phyloP scores from a whole-genome alignment of 1,284 basidiomycete genomes.

The Fomitopsis palustris region DNA sequence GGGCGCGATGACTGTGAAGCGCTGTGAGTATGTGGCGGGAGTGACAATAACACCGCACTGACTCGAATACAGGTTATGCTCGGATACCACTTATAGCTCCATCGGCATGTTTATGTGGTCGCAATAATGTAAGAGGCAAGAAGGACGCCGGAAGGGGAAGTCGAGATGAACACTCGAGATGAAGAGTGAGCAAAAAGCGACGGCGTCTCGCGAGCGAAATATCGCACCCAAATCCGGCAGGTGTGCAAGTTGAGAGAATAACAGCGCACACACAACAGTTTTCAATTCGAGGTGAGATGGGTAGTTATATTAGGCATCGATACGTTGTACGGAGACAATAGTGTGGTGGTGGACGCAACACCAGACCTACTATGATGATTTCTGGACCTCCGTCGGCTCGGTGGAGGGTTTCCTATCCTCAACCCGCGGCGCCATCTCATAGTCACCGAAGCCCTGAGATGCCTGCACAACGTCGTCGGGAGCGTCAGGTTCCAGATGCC shows the following conservation, averaged over 20 bases:
- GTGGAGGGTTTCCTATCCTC: conserved; percentile 24
- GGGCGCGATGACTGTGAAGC: neutral
- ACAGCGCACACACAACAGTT: neutral
- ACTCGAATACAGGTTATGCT: neutral
- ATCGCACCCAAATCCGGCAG: too few species aligned
- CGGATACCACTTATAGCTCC: too few species aligned
- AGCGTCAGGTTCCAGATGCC: conserved; percentile 86
- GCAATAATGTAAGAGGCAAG: too few species aligned
- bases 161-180: neutral
- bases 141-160: neutral
- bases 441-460: conserved; percentile 72
- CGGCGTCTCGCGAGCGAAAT: too few species aligned
- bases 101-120: too few species aligned
- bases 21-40: neutral
- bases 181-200: too few species aligned
- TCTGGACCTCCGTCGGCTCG: neutral
- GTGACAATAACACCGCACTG: neutral
- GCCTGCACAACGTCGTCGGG: conserved; percentile 72
- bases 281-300: neutral
- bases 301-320: neutral
- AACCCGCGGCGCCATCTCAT: conserved; percentile 41
- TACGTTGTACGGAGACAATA: neutral
- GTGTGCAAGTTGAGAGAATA: too few species aligned
- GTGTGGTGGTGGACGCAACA: neutral
- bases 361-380: neutral